phyloP scores from a whole-genome alignment of 164 flowering plant genomes.

The Euptelea pleiosperma region DNA sequence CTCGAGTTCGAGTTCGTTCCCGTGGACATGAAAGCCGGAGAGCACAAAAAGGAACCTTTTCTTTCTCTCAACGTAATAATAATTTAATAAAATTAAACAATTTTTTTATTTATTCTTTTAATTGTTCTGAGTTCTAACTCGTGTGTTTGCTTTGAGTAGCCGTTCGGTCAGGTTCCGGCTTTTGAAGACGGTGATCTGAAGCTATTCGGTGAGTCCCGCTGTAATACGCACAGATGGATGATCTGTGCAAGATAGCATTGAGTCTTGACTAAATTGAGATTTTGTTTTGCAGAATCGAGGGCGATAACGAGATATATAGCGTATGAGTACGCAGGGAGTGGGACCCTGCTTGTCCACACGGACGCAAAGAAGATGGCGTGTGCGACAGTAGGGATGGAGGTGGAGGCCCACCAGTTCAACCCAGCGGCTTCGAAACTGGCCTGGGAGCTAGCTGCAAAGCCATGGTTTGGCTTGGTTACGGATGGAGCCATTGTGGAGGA shows the following conservation, averaged over 20 bases:
- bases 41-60: conserved; percentile 34
- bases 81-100: no score
- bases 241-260: no score
- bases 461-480: conserved; percentile 28
- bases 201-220: conserved; percentile 13
- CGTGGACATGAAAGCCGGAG: conserved; percentile 24
- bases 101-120: no score
- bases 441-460: conserved; percentile 38
- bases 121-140: no score
- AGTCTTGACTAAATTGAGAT: no score
- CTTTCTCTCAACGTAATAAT: conserved; percentile 39
- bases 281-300: conserved; percentile 66
- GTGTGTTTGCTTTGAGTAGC: conserved; percentile 15
- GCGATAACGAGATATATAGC: conserved; percentile 50
- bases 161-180: conserved; percentile 34
- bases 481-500: conserved; percentile 12
- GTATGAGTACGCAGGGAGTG: conserved; percentile 28
- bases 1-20: conserved; percentile 33
- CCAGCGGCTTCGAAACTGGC: conserved; percentile 32
- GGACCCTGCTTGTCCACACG: conserved; percentile 26
- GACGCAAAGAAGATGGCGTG: conserved; percentile 34
- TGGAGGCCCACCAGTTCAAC: conserved; percentile 57
- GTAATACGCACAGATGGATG: no score
- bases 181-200: conserved; percentile 30
- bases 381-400: conserved; percentile 42